phyloP scores from a whole-genome alignment of 345 rosid species.

The Brassica carinata region DNA sequence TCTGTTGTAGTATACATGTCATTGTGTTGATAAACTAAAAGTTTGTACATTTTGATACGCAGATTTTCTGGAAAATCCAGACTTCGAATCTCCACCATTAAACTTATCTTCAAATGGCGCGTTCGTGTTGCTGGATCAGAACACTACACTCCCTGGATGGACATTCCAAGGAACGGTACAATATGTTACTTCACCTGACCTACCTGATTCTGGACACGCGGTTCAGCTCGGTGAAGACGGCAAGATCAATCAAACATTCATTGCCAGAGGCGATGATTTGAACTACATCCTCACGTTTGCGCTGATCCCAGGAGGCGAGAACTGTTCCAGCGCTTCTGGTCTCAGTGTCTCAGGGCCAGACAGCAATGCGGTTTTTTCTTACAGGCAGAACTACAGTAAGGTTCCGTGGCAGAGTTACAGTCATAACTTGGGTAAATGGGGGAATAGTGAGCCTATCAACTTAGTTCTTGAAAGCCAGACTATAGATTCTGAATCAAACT shows the following conservation, averaged over 20 bases:
- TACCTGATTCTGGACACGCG: slow-evolving; percentile 54
- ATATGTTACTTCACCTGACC: slow-evolving; percentile 45
- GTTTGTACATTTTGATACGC: slow-evolving; percentile 22
- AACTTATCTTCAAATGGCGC: slow-evolving; percentile 26
- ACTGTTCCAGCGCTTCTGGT: slow-evolving; percentile 45
- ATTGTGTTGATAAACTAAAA: neutral
- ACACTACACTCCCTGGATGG: slow-evolving; percentile 60
- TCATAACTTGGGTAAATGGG: slow-evolving; percentile 53
- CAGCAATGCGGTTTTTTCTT: slow-evolving; percentile 42
- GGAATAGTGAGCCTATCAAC: slow-evolving; percentile 45
- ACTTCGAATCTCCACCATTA: slow-evolving; percentile 57
- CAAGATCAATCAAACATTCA: slow-evolving; percentile 58
- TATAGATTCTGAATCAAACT: slow-evolving; percentile 44
- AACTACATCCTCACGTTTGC: slow-evolving; percentile 54
- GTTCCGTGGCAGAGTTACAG: slow-evolving; percentile 53
- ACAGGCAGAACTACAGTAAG: slow-evolving; percentile 43
- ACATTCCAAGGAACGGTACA: slow-evolving; percentile 50
- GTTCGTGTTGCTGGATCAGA: slow-evolving; percentile 41
- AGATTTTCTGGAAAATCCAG: slow-evolving; percentile 57
- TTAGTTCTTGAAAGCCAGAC: slow-evolving; percentile 48
- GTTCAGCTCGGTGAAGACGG: slow-evolving; percentile 59
- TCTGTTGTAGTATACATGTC: neutral
- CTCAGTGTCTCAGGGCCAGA: slow-evolving; percentile 52
- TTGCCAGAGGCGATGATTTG: slow-evolving; percentile 37
- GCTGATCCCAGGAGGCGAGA: slow-evolving; percentile 41